Conservation (phyloP, 805 yeast genomes). For the Pichia heedii region DNA sequence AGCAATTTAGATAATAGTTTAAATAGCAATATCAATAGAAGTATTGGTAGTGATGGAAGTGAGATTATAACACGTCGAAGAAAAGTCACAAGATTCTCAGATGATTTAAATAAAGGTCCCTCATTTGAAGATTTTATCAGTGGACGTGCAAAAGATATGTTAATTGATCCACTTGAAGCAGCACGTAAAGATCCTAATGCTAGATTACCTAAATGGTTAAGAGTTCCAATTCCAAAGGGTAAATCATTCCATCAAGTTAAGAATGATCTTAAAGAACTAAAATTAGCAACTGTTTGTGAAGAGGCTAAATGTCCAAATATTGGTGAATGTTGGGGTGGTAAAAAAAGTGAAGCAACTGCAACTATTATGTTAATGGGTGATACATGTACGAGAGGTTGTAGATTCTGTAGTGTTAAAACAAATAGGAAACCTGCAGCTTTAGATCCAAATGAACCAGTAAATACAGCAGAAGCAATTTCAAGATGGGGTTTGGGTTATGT, state of each 20-base stretch:
- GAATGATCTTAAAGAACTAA: conserved; percentile 78
- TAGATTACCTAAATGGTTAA: conserved; percentile 86
- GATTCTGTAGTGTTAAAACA: conserved; percentile 96
- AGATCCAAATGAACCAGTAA: conserved; percentile 95
- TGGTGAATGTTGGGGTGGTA: conserved; percentile 99
- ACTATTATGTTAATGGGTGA: conserved; percentile 98
- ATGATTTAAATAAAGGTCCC: conserved; percentile 66
- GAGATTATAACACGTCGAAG: conserved; percentile 30
- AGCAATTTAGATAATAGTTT: background rate
- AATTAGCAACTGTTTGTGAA: conserved; percentile 92
- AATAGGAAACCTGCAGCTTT: conserved; percentile 78
- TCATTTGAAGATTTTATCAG: conserved; percentile 84
- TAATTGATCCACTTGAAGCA: conserved; percentile 67
- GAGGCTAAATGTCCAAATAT: conserved; percentile 99
- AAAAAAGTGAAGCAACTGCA: conserved; percentile 87
- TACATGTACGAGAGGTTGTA: conserved; percentile 98
- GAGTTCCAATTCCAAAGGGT: conserved; percentile 96
- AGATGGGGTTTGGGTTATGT: conserved; percentile 99
- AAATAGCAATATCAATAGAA: background rate
- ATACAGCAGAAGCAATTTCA: conserved; percentile 93
- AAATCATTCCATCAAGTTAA: conserved; percentile 70
- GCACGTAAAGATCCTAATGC: conserved; percentile 61
- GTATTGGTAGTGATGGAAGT: background rate
- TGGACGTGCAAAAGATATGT: conserved; percentile 65
- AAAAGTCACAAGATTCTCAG: conserved; percentile 43